Evolutionary conservation across 1,284 basidiomycete species (phyloP).

Genomic region (Apiotrichum montevideense): DNA sequence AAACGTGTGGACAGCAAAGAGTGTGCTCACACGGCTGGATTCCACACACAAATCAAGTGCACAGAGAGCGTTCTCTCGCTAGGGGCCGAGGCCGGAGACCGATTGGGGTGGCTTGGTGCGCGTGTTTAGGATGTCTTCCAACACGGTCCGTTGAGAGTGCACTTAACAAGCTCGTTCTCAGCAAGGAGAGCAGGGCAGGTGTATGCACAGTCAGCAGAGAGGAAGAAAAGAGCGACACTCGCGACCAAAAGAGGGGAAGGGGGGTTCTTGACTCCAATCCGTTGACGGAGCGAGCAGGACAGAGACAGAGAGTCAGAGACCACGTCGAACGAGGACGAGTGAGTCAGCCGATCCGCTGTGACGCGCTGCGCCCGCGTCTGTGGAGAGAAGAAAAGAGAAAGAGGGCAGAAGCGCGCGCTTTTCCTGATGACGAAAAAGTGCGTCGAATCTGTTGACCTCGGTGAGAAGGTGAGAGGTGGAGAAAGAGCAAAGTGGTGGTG

Average conservation of each 20-base stretch:
- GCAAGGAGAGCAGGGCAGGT: no score
- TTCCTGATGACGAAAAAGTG: background rate
- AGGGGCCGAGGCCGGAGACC: no score
- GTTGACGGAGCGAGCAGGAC: background rate
- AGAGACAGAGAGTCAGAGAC: background rate
- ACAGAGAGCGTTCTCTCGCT: no score
- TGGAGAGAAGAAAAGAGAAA: background rate
- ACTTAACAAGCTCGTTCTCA: background rate
- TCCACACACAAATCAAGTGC: no score
- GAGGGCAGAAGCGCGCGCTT: slow-evolving; percentile 1
- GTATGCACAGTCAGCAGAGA: background rate
- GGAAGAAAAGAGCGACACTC: background rate
- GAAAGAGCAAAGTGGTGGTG: background rate
- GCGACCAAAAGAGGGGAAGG: background rate
- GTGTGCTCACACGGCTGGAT: no score
- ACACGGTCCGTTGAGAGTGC: background rate
- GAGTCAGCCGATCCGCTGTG: no score
- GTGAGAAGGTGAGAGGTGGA: background rate
- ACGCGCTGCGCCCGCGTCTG: background rate
- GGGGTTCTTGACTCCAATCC: background rate
- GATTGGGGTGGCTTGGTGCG: no score
- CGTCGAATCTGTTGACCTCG: slow-evolving; percentile 1
- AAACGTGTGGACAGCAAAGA: no score
- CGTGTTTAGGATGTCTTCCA: no score
- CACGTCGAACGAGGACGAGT: no score